Base-by-base conservation (phyloP, 768 basidiomycete genomes). In the Dentipellis fragilis region DNA sequence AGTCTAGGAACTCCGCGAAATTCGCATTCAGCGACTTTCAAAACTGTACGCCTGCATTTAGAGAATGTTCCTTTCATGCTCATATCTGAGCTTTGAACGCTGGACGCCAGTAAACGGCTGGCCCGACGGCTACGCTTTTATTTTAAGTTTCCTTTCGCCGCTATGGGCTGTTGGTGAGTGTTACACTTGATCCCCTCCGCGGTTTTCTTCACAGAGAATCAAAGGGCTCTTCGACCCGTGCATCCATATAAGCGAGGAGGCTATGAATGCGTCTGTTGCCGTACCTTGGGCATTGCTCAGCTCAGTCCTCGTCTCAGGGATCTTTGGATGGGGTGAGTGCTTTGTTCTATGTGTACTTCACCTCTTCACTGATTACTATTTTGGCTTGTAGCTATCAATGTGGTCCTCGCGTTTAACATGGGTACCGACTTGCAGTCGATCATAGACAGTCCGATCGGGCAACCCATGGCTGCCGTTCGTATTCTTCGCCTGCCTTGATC, bases 241-340 rank as follows among this genome's bases (percentile, higher is more conserved):
- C 37, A 75, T 83, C 1, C 81, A 84, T 56, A 81, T 84, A 50
- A 80, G 79, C 54, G 82, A 83, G 64, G 81, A 83, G 62, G 80
- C 80, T 0, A 68, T 73, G 0, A 85, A 87, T 59, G 83, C 84
- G 0, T 73, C 76, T 4, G 71, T 69, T 4, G 81, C 81, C 34
- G 79, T 85, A 12, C 85, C 84, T 1, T 82, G 76, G 73, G 82
- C 80, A 3, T 81, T 85, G 42, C 73, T 80, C 16, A 67, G 68
- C 10, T 75, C 82, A 0, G 75, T 75, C 23, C 73, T 68, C 6
- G 73, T 79, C 29, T 75, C 77, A 40, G 75, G 76, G 52, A 58
- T 80, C 8, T 68, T 83, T 7, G 81, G 81, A 46, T 80, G 73
- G 74, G 78, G 81, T 80, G 59, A 42, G 76, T 46, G 17, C 11